Base-by-base conservation (phyloP, 1,284 basidiomycete genomes). In the Ustilago vetiveriae region DNA sequence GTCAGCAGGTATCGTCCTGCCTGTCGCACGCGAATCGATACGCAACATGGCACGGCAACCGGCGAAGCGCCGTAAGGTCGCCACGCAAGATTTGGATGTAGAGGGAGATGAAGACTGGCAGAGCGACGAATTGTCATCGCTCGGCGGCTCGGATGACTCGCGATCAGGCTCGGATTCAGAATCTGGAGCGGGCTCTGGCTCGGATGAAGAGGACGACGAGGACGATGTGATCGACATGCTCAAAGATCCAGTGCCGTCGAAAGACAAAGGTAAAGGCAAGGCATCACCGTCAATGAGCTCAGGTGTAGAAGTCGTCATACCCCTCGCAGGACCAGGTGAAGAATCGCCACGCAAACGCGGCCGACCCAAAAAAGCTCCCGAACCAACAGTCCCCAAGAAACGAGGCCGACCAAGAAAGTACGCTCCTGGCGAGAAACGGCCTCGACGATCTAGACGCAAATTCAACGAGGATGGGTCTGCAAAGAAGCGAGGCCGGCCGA, bases 81-180 rank as follows among this genome's bases (percentile, higher is more conserved):
- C 47, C 0, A n/a, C 39, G 4, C 53, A 57, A 24, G 44, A 55
- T 1, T 49, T 69, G 14, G 66, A 69, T 16, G 66, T 56, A 2
- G 59, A 63, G 40, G 66, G 66, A 8, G 59, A 64, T 30, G 48
- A 69, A 13, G 66, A 69, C 36, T 69, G 66, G 66, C 65, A 62
- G 36, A 51, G 46, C 35, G 59, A 64, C 55, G 66, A 69, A 40
- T 47, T 69, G 14, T 69, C 66, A 13, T 69, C 66, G 3, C 59
- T 64, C 9, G 46, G 50, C n/a, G 66, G 50, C 24, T 49, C 54
- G 7, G 64, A 67, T 32, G 57, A 53, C 11, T 63, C 59, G 3
- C 39, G 26, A 1, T 55, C 59, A 3, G 54, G 45, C n/a, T n/a
- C n/a, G n/a, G n/a, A n/a, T n/a, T n/a, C n/a, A n/a, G 54, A 44